A percentile compares a stretch with the other conserved stretches of the same genome.
phyloP scores from a whole-genome alignment of 2,329 filamentous ascomycete genomes.

The Trichoderma sp. region DNA sequence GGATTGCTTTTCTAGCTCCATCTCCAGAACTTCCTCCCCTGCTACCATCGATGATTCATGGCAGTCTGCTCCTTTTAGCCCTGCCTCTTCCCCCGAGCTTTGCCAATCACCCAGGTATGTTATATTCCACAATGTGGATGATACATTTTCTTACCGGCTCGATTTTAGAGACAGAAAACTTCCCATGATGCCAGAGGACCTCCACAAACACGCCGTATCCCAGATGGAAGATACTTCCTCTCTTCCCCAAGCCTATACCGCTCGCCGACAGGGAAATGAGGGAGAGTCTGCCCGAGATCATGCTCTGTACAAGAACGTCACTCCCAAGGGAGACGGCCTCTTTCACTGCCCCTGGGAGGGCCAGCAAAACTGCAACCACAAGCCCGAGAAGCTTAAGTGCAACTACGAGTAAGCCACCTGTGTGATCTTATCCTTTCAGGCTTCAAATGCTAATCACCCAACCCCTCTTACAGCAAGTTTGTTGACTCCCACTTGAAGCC shows the following conservation, averaged over 20 bases:
- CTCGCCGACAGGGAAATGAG: slow-evolving; percentile 53
- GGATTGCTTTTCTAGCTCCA: slow-evolving; percentile 55
- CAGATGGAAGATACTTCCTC: slow-evolving; percentile 37
- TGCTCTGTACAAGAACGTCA: slow-evolving; percentile 68
- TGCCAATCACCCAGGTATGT: slow-evolving; percentile 59
- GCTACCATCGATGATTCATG: slow-evolving; percentile 53
- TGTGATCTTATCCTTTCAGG: slow-evolving; percentile 24
- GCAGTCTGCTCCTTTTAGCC: slow-evolving; percentile 39
- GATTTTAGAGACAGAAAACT: slow-evolving; percentile 38
- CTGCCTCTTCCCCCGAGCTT: slow-evolving; percentile 52
- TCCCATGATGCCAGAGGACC: slow-evolving; percentile 35
- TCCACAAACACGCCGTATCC: slow-evolving; percentile 30
- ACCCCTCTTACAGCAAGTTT: slow-evolving; percentile 70
- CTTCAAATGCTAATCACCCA: background rate
- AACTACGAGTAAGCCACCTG: slow-evolving; percentile 90
- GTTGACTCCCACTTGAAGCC: slow-evolving; percentile 96
- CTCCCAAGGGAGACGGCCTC: slow-evolving; percentile 70
- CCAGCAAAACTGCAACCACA: slow-evolving; percentile 74
- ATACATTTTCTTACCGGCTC: slow-evolving; percentile 30
- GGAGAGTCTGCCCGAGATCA: slow-evolving; percentile 65
- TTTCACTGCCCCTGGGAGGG: slow-evolving; percentile 92
- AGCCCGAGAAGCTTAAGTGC: slow-evolving; percentile 95
- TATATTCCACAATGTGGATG: slow-evolving; percentile 25
- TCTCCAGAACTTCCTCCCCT: slow-evolving; percentile 55
- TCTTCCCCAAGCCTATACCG: slow-evolving; percentile 43